These are phyloP conservation scores for Ceratopteris richardii DNA, from an alignment of 75 land plant species.

Conservation along the genomic window DNA sequence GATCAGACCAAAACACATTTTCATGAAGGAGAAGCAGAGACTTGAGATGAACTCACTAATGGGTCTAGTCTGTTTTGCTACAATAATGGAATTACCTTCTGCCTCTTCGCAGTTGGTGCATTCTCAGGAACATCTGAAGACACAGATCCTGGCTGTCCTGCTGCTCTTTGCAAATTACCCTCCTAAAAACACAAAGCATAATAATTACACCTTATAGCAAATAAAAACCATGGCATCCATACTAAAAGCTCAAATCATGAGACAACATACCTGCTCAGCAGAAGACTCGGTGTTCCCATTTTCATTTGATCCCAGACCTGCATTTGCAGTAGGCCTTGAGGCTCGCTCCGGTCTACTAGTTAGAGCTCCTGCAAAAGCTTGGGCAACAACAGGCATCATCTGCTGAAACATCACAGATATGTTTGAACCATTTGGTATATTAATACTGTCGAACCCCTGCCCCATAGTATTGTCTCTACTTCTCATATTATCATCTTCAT, in stretches of 20 bases:
- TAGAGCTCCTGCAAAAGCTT: conserved; percentile 37
- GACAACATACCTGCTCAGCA: not conserved
- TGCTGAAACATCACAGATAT: conserved; percentile 69
- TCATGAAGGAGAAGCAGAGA: not conserved
- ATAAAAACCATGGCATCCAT: not conserved
- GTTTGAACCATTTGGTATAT: conserved; percentile 33
- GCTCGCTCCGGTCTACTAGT: not conserved
- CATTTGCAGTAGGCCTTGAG: not conserved
- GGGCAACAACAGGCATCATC: conserved; percentile 82
- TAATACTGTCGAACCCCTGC: not conserved
- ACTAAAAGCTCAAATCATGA: not conserved
- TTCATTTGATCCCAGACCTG: not conserved
- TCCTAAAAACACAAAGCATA: not conserved
- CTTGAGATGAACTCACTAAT: not conserved
- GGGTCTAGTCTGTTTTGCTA: too few species aligned
- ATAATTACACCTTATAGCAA: not conserved
- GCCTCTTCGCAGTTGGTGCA: conserved; percentile 19
- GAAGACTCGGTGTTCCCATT: not conserved
- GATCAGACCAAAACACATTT: conserved; percentile 2
- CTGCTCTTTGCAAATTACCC: not conserved
- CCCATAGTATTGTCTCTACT: not conserved
- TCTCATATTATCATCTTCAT: not conserved
- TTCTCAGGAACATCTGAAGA: conserved; percentile 6
- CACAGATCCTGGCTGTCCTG: not conserved
- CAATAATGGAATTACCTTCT: conserved; percentile 12